phyloP scores from a whole-genome alignment of 306 rosid genomes.

The Luffa aegyptiaca region DNA sequence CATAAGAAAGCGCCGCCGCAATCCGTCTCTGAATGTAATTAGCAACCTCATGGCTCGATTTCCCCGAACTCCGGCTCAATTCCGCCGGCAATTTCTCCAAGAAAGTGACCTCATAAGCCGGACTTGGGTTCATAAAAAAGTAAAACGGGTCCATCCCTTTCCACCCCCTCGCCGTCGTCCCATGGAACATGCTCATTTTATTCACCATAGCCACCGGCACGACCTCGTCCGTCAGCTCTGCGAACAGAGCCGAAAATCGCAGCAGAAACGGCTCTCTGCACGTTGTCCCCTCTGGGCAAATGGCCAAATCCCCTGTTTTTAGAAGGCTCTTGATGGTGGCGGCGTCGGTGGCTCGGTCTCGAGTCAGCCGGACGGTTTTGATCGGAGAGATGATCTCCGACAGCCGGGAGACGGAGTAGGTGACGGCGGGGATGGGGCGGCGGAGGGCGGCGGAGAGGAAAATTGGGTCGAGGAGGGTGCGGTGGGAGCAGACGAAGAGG shows the following conservation, averaged over 20 bases:
- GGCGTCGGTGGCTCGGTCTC: conserved; percentile 49
- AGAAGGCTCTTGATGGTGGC: conserved; percentile 64
- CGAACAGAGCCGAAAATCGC: conserved; percentile 60
- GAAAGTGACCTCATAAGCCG: conserved; percentile 65
- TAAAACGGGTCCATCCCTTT: conserved; percentile 93
- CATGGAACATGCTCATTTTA: conserved; percentile 81
- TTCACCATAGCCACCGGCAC: conserved; percentile 93
- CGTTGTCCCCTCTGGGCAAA: conserved; percentile 81
- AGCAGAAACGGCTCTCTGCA: conserved; percentile 71
- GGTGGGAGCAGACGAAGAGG: conserved; percentile 74
- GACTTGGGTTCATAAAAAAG: conserved; percentile 85
- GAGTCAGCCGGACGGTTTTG: conserved; percentile 50
- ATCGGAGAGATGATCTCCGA: conserved; percentile 69
- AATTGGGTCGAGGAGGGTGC: conserved; percentile 69
- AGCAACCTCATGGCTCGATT: conserved; percentile 66
- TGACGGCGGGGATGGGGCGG: conserved; percentile 63
- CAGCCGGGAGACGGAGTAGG: conserved; percentile 72
- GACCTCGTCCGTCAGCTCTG: conserved; percentile 56
- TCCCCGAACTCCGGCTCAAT: conserved; percentile 44
- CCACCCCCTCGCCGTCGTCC: conserved; percentile 78
- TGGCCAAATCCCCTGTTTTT: conserved; percentile 56
- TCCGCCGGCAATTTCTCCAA: conserved; percentile 54
- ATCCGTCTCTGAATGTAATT: conserved; percentile 71
- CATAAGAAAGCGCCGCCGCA: conserved; percentile 58
- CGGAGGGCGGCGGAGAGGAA: conserved; percentile 69